phyloP scores from a whole-genome alignment of 2,329 filamentous ascomycete genomes.

The Colletotrichum cordylinicola region DNA sequence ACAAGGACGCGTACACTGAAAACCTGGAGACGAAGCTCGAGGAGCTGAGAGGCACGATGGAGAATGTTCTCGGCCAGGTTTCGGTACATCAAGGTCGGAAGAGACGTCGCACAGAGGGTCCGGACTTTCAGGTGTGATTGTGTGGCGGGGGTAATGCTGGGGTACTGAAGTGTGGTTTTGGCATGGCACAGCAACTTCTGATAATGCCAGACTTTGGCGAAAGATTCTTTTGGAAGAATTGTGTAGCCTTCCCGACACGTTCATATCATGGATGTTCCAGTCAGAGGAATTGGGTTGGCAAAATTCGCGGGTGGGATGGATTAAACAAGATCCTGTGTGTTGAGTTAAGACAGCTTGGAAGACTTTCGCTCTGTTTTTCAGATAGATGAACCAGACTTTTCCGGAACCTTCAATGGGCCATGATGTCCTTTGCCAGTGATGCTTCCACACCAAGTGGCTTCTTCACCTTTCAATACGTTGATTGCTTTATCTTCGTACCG shows the following conservation, averaged over 20 bases:
- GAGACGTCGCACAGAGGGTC: neutral
- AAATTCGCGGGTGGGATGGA: neutral
- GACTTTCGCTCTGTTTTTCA: neutral
- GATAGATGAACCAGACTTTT: neutral
- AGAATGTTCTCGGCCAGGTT: neutral
- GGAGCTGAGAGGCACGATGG: neutral
- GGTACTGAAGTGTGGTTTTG: neutral
- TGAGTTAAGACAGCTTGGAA: neutral
- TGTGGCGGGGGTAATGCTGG: neutral
- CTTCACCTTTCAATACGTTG: fast-evolving
- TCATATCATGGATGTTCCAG: neutral
- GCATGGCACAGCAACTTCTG: too few species aligned
- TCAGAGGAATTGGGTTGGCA: neutral
- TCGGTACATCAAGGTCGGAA: neutral
- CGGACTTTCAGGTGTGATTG: neutral
- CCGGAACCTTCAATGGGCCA: fast-evolving
- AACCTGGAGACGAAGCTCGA: neutral
- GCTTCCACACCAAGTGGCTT: fast-evolving
- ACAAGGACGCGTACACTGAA: neutral
- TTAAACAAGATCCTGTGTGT: neutral
- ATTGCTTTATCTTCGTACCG: fast-evolving
- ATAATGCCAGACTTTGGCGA: neutral
- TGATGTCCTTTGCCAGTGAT: neutral
- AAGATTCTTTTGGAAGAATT: neutral
- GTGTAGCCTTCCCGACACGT: fast-evolving